Conservation (phyloP, 164 flowering plant genomes). For the Santalum album region DNA sequence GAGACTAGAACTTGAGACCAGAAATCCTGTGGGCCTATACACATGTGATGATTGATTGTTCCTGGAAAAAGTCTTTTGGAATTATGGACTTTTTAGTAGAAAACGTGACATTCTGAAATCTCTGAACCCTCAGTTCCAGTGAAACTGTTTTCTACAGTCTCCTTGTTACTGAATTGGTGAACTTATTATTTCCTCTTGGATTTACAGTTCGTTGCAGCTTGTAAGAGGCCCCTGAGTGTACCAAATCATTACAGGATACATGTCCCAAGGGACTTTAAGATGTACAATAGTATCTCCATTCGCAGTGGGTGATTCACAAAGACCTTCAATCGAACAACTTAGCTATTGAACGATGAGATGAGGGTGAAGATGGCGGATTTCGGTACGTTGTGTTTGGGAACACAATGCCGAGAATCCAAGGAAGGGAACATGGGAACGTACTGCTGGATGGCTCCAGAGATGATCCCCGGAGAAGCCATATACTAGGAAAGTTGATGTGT, state of each 20-base stretch:
- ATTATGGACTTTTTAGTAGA: no score
- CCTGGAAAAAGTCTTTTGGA: no score
- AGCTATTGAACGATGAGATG: constrained; percentile 87
- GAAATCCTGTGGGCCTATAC: no score
- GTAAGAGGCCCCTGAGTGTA: constrained; percentile 85
- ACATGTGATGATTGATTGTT: no score
- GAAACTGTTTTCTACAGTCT: no score
- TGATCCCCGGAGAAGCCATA: constrained; percentile 90
- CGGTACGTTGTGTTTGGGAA: constrained; percentile 85
- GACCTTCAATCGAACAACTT: constrained; percentile 85
- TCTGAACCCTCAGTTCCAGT: no score
- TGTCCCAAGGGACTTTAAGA: constrained; percentile 90
- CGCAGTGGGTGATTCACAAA: constrained; percentile 89
- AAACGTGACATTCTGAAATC: no score
- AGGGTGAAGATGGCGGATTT: constrained; percentile 92
- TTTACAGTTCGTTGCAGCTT: constrained; percentile 89
- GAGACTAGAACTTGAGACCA: no score
- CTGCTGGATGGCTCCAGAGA: constrained; percentile 99
- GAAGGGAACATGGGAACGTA: constrained; percentile 92
- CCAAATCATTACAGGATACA: constrained; percentile 89
- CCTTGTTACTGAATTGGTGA: no score
- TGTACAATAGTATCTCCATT: constrained; percentile 92
- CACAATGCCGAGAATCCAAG: constrained; percentile 61
- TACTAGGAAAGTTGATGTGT: constrained; percentile 83
- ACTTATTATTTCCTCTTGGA: no score